Evolutionary conservation across 257 asterid species (phyloP), one percentile per base, ranked within the genome.

Genomic region (Fraxinus excelsior): DNA sequence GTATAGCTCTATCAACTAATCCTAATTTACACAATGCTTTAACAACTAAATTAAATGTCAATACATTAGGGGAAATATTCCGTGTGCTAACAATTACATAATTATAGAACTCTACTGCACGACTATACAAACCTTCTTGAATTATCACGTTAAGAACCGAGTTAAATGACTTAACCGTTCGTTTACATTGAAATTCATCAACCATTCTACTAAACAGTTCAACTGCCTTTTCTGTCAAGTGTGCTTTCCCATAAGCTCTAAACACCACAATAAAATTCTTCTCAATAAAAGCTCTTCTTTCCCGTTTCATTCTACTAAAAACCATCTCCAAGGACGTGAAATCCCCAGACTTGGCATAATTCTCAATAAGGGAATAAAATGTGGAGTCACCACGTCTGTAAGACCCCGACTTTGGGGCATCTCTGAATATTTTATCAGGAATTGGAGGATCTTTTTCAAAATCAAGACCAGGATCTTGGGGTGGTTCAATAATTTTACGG

Each of bases 381-480:
- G 97, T 91, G 80, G 97, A 89, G 82, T 94, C 99, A 3, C 99
- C 97, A 32, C 81, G 88, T 44, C 83, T 92, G 82, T 83, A 90
- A 73, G 97, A 87, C 21, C 99, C 99, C 46, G 53, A 81, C 29
- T 84, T 85, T 12, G 58, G 87, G 23, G 90, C 85, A 70, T 67
- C 74, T 72, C 78, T 78, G 80, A 95, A 95, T 67, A 93, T 73
- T 16, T 82, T 77, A 62, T 88, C 86, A 3, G 96, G 71, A 49
- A 95, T 86, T 53, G 96, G 93, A 44, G 81, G 67, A 49, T 75
- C 85, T 37, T 19, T 74, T 16, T 75, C 77, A 77, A 62, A 35
- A 75, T 49, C 70, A 80, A 80, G 67, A 77, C 18, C 21, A 65
- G 67, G 34, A 44, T 74, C 65, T 28, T 51, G 83, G 40, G 78